Evolutionary conservation across 345 rosid genomes (phyloP).

Genomic region (Salix brachista): DNA sequence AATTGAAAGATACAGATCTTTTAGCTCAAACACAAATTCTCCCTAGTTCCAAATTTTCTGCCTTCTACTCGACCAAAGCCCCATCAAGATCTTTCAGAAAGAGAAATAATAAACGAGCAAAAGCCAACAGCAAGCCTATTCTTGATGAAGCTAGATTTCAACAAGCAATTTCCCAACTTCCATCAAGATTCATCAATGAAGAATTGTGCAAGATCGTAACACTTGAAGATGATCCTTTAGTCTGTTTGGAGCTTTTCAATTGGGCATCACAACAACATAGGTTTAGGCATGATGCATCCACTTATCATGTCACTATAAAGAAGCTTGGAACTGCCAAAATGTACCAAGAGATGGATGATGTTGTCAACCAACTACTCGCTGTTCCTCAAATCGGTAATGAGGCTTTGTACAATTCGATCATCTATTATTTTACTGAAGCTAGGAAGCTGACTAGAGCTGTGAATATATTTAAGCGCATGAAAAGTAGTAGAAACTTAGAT

Average conservation of each 20-base stretch:
- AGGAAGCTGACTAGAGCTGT: constrained; percentile 83
- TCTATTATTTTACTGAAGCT: constrained; percentile 71
- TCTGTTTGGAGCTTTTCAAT: constrained; percentile 70
- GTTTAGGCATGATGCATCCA: constrained; percentile 55
- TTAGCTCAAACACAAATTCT: not conserved
- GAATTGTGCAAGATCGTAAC: constrained; percentile 56
- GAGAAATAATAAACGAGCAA: constrained; percentile 53
- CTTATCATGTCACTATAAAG: constrained; percentile 65
- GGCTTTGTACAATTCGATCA: constrained; percentile 61
- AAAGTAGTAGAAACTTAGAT: constrained; percentile 45
- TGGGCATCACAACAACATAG: constrained; percentile 85
- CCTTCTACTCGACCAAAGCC: constrained; percentile 43
- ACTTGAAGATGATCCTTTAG: constrained; percentile 56
- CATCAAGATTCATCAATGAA: constrained; percentile 66
- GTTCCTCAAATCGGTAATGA: constrained; percentile 60
- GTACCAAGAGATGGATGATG: constrained; percentile 80
- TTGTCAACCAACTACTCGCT: constrained; percentile 74
- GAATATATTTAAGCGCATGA: constrained; percentile 78
- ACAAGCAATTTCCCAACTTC: constrained; percentile 48
- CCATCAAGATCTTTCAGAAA: constrained; percentile 57
- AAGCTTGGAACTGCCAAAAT: constrained; percentile 79
- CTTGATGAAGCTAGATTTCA: constrained; percentile 53
- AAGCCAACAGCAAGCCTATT: constrained; percentile 42
- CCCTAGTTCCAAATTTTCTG: not conserved
- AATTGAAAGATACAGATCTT: not conserved